phyloP scores from a whole-genome alignment of 345 rosid genomes.

The Hevea brasiliensis region DNA sequence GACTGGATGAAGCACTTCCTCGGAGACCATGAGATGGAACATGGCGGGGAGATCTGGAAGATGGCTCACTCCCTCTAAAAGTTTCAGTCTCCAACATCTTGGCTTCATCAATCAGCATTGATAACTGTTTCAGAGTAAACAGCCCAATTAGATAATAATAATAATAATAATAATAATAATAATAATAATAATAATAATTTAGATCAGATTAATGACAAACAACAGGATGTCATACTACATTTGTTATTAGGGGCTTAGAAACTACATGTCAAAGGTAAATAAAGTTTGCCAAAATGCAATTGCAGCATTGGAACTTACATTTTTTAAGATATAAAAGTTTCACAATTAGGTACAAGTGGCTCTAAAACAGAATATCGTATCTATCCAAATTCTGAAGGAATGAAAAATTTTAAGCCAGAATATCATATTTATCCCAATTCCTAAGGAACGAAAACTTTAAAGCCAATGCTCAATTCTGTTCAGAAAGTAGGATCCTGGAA shows the following conservation, averaged over 20 bases:
- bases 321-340: background rate
- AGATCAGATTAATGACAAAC: background rate
- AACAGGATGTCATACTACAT: too few species aligned
- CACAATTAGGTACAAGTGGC: background rate
- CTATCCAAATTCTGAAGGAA: background rate
- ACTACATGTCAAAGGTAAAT: background rate
- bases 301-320: background rate
- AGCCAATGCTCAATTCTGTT: background rate
- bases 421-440: background rate
- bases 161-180: background rate
- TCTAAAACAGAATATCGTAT: background rate
- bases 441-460: background rate
- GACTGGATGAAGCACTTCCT: conserved; percentile 23
- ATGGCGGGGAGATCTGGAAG: conserved; percentile 39
- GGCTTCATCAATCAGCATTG: conserved; percentile 60
- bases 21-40: conserved; percentile 33
- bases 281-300: background rate
- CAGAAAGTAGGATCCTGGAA: background rate
- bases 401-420: too few species aligned
- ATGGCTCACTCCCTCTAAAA: conserved; percentile 37
- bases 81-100: conserved; percentile 59
- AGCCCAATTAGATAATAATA: background rate
- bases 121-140: conserved; percentile 44
- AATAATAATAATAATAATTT: background rate
- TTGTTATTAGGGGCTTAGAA: background rate